Evolutionary conservation across 2,329 filamentous ascomycete species (phyloP).

Genomic region (Conoideocrella luteorostrata): DNA sequence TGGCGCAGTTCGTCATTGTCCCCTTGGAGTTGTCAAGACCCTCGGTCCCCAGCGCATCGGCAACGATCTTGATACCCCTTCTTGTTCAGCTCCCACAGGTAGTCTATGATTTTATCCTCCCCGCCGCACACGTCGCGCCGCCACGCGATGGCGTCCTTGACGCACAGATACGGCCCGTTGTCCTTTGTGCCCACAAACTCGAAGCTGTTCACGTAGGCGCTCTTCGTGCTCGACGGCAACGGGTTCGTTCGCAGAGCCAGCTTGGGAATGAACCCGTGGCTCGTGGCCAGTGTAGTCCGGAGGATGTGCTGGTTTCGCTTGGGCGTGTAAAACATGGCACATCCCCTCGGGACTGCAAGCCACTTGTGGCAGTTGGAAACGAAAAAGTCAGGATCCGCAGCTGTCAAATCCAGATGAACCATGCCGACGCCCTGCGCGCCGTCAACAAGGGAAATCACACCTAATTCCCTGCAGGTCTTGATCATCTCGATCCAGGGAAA

Average conservation of each 20-base stretch:
- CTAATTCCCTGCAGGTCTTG: conserved; percentile 56
- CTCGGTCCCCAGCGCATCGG: conserved; percentile 59
- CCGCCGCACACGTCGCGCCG: conserved; percentile 63
- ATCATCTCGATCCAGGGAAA: conserved; percentile 71
- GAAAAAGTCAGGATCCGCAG: conserved; percentile 76
- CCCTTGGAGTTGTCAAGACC: conserved; percentile 60
- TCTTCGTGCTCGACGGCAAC: conserved; percentile 41
- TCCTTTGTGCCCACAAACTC: conserved; percentile 74
- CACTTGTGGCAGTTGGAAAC: conserved; percentile 87
- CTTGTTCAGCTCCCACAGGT: conserved; percentile 56
- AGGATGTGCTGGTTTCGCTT: conserved; percentile 69
- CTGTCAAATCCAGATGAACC: conserved; percentile 60
- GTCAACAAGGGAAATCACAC: conserved; percentile 70
- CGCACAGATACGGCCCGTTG: conserved; percentile 62
- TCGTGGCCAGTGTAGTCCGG: conserved; percentile 69
- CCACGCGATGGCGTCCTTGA: conserved; percentile 67
- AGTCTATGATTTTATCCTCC: conserved; percentile 61
- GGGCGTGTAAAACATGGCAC: conserved; percentile 76
- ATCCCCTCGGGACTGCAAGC: conserved; percentile 74
- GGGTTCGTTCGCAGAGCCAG: conserved; percentile 26
- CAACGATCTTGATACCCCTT: conserved; percentile 56
- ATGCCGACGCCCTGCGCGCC: conserved; percentile 82
- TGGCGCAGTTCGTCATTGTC: conserved; percentile 58
- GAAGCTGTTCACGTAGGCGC: conserved; percentile 62
- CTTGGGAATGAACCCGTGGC: conserved; percentile 63